phyloP scores from a whole-genome alignment of 2,329 filamentous ascomycete genomes.

The Ophiostoma angusticollis region DNA sequence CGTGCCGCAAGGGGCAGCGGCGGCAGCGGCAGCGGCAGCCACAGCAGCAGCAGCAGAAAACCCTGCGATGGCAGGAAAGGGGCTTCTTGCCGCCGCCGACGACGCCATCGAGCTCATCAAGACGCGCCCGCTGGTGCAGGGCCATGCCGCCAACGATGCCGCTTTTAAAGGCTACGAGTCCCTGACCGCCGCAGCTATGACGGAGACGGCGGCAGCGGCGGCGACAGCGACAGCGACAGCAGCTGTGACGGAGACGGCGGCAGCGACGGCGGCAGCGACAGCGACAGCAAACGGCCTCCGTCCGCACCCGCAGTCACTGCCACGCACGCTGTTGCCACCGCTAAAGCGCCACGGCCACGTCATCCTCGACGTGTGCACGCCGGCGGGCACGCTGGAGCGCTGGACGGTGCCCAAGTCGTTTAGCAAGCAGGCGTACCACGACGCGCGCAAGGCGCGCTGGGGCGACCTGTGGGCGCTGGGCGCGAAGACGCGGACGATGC shows the following conservation, averaged over 20 bases:
- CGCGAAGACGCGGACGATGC: conserved; percentile 65
- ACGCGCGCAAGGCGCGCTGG: conserved; percentile 82
- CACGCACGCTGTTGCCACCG: conserved; percentile 64
- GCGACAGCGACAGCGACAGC: conserved; percentile 9
- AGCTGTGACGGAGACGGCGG: conserved; percentile 27
- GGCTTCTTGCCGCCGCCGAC: conserved; percentile 17
- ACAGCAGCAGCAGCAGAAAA: conserved; percentile 12
- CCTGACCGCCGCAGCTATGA: background rate
- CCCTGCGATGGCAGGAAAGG: conserved; percentile 5
- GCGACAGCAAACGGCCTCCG: too few relatives aligned
- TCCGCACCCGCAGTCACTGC: conserved; percentile 55
- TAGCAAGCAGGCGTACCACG: conserved; percentile 71
- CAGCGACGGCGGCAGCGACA: conserved; percentile 6
- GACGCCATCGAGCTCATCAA: background rate
- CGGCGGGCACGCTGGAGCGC: conserved; percentile 71
- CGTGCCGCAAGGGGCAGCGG: conserved; percentile 4
- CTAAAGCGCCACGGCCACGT: conserved; percentile 84
- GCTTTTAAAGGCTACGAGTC: conserved; percentile 64
- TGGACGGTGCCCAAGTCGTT: conserved; percentile 84
- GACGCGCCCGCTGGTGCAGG: conserved; percentile 25
- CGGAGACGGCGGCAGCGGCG: conserved; percentile 14
- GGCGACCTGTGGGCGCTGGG: conserved; percentile 93
- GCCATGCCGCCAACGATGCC: conserved; percentile 42
- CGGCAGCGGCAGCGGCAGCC: conserved; percentile 22
- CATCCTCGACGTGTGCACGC: conserved; percentile 81